phyloP scores from a whole-genome alignment of 2,329 filamentous ascomycete species.

The Calonectria crousiana region DNA sequence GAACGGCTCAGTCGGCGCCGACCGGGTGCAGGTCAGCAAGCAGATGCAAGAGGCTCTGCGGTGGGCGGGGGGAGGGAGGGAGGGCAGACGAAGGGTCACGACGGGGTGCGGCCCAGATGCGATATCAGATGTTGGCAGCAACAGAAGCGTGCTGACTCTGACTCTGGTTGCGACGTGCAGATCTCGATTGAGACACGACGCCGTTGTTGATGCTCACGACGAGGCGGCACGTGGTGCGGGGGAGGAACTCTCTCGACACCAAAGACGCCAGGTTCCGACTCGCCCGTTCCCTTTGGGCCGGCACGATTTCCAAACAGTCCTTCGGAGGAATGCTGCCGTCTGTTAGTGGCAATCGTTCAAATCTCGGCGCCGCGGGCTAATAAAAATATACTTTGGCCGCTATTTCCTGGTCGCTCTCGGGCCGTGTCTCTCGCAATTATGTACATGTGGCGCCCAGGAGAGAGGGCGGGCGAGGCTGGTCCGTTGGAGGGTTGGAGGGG shows the following conservation, averaged over 20 bases:
- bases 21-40: not conserved
- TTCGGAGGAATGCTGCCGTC: constrained; percentile 4
- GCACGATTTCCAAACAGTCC: constrained; percentile 3
- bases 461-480: not conserved
- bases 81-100: not conserved
- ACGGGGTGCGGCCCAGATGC: not conserved
- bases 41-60: not conserved
- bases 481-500: too few relatives aligned
- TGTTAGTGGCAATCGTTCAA: not conserved
- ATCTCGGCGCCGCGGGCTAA: not conserved
- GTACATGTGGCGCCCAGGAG: not conserved
- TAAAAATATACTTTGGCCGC: not conserved
- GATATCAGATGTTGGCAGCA: not conserved
- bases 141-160: not conserved
- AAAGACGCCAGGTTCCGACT: not conserved
- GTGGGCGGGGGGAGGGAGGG: not conserved
- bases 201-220: not conserved
- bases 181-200: constrained; percentile 5
- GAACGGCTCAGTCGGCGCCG: not conserved
- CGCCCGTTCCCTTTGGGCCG: constrained; percentile 11
- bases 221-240: constrained; percentile 15
- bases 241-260: not conserved
- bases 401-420: not conserved
- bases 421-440: not conserved
- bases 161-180: not conserved